Evolutionary conservation across 2,329 filamentous ascomycete genomes (phyloP), one percentile per base, ranked within the genome.

Genomic region (Pezizomycotina sp.): DNA sequence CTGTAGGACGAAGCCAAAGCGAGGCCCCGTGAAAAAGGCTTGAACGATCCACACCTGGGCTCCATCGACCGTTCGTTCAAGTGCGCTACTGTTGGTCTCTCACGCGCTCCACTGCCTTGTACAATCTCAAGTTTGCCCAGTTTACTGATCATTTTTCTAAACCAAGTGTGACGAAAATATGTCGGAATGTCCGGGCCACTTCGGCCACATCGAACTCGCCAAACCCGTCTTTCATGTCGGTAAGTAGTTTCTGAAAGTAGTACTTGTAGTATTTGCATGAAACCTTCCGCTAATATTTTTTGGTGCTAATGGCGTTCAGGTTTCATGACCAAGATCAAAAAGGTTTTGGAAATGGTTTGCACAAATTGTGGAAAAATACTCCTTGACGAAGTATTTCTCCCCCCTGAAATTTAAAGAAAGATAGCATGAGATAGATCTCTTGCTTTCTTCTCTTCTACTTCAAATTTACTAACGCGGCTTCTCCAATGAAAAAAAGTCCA

Each of bases 271-370:
- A 26, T 33, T 10, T 18, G 27, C 27, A 34, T 8, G 12, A n/a
- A n/a, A n/a, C n/a, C n/a, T n/a, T n/a, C n/a, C 19, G 34, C 6
- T 31, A 15, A 19, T 10, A 13, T 21, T 12, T 26, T 26, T 10
- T 21, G 34, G 42, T 50, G 34, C 57, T 59, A 46, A 57, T 48
- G n/a, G n/a, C n/a, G n/a, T 52, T 63, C 67, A 65, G 89, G 89
- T 54, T 99, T 93, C 62, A 78, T 99, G 63, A 91, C 81, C 60
- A 95, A 95, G 66, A 84, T 92, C 62, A 98, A 99, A 69, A 98
- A 95, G 68, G 73, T 99, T 53, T 67, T 98, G 59, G 91, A 98
- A 69, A 89, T 84, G 52, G 84, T 98, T 60, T 98, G 91, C 69
- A 84, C 92, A 64, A 93, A 91, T 61, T 98, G 91, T 68, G 86